Evolutionary conservation across 2,329 filamentous ascomycete species (phyloP).

Genomic region (Teratosphaeria viscida): DNA sequence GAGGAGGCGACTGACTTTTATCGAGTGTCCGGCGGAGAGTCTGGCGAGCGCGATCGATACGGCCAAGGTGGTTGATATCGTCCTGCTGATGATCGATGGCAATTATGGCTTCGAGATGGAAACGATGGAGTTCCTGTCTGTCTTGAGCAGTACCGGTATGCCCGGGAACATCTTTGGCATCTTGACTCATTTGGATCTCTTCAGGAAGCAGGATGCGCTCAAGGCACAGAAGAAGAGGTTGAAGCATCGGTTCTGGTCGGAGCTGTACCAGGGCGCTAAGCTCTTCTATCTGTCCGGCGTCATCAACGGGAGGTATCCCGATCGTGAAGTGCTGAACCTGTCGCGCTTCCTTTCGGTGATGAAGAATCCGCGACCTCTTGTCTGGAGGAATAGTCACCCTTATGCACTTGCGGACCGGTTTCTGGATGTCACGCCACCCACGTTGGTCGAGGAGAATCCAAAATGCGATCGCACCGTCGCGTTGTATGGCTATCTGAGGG

Average conservation of each 20-base stretch:
- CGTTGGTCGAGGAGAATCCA: slow-evolving; percentile 73
- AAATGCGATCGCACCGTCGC: slow-evolving; percentile 88
- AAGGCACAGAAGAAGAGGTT: slow-evolving; percentile 92
- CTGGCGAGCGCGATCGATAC: slow-evolving; percentile 95
- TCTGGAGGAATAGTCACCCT: slow-evolving; percentile 94
- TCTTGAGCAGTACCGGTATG: slow-evolving; percentile 90
- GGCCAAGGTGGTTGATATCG: slow-evolving; percentile 93
- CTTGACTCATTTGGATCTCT: slow-evolving; percentile 89
- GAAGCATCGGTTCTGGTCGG: slow-evolving; percentile 93
- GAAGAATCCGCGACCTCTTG: slow-evolving; percentile 94
- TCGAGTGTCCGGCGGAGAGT: slow-evolving; percentile 91
- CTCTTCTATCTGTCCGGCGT: slow-evolving; percentile 95
- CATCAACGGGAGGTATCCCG: slow-evolving; percentile 91
- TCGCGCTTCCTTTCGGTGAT: slow-evolving; percentile 94
- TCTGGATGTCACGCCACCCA: slow-evolving; percentile 88
- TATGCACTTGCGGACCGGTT: slow-evolving; percentile 92
- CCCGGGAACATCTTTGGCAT: slow-evolving; percentile 97
- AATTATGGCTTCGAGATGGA: slow-evolving; percentile 99
- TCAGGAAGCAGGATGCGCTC: slow-evolving; percentile 83
- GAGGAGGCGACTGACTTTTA: slow-evolving; percentile 83
- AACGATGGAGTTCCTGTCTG: slow-evolving; percentile 98
- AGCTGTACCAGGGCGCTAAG: slow-evolving; percentile 93
- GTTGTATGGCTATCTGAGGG: slow-evolving; percentile 84
- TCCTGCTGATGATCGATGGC: slow-evolving; percentile 94
- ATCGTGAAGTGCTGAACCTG: slow-evolving; percentile 90